These are phyloP conservation scores for Singerocomus rubriflavus DNA, from an alignment of 1,284 basidiomycete genomes.

Conservation along the genomic window DNA sequence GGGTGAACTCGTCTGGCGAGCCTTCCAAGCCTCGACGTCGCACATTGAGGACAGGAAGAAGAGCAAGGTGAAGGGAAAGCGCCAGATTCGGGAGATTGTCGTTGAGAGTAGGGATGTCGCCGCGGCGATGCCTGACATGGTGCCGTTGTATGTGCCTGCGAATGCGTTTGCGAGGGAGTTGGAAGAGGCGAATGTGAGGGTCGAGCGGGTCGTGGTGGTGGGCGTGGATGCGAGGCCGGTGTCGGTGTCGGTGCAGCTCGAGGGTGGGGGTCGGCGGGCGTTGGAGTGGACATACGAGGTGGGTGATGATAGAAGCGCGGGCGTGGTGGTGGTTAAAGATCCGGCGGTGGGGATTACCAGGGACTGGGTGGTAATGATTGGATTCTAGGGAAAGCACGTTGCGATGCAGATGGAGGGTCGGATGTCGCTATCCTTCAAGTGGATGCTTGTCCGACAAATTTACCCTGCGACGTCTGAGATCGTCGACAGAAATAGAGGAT, in stretches of 20 bases:
- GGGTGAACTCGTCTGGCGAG: constrained; percentile 84
- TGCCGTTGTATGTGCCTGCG: constrained; percentile 46
- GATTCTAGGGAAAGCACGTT: constrained; percentile 13
- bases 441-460: neutral
- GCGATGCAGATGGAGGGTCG: neutral
- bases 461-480: neutral
- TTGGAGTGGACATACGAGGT: constrained; percentile 34
- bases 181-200: constrained; percentile 51
- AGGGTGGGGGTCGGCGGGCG: constrained; percentile 50
- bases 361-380: constrained; percentile 68
- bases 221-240: constrained; percentile 67
- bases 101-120: constrained; percentile 59
- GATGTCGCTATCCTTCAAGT: neutral
- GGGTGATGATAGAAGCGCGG: constrained; percentile 53
- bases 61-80: constrained; percentile 13
- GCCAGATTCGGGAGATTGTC: constrained; percentile 38
- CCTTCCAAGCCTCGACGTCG: constrained; percentile 57
- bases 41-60: neutral
- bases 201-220: constrained; percentile 79
- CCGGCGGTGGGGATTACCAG: constrained; percentile 62
- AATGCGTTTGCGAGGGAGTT: constrained; percentile 74
- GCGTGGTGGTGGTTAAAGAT: constrained; percentile 74
- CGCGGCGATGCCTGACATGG: constrained; percentile 45
- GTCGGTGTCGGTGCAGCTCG: constrained; percentile 52
- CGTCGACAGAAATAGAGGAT: neutral